Conservation (phyloP, 805 yeast genomes). For the Wickerhamiella cacticola region DNA sequence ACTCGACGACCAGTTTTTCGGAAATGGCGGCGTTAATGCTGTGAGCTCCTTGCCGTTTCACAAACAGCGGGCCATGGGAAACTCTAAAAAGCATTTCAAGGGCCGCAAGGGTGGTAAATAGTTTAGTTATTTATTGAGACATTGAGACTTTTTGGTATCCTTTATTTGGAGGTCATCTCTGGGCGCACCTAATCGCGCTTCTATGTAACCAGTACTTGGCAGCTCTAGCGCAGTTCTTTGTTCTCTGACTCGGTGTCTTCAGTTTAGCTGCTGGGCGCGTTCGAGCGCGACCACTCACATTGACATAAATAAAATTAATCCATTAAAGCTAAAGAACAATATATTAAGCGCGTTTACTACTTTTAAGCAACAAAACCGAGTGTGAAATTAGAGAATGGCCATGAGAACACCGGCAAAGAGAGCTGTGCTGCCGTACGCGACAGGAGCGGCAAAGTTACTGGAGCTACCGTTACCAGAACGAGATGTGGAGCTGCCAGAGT, state of each 20-base stretch:
- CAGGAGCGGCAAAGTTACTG: conserved; percentile 5
- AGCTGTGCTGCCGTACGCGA: conserved; percentile 7
- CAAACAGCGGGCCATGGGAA: conserved; percentile 21
- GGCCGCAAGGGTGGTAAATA: conserved; percentile 50
- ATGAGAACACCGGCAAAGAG: conserved; percentile 9
- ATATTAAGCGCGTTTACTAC: background rate
- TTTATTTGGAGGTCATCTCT: no score
- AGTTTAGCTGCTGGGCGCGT: no score
- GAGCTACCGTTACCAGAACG: background rate
- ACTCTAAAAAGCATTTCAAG: conserved; percentile 55
- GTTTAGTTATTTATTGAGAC: background rate
- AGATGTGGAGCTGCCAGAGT: conserved; percentile 5
- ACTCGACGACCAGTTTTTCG: conserved; percentile 76
- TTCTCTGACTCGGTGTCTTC: no score
- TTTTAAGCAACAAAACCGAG: background rate
- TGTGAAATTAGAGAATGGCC: background rate
- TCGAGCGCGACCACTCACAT: no score
- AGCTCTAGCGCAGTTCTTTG: no score
- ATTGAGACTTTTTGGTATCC: no score
- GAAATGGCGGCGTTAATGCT: conserved; percentile 52
- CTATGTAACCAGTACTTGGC: no score
- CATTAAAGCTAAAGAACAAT: no score
- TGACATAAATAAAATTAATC: no score
- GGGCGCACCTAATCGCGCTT: no score
- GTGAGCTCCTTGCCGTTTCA: conserved; percentile 66